Evolutionary conservation across 2,329 filamentous ascomycete genomes (phyloP), one percentile per base, ranked within the genome.

Genomic region (Verticillium zaregamsianum): DNA sequence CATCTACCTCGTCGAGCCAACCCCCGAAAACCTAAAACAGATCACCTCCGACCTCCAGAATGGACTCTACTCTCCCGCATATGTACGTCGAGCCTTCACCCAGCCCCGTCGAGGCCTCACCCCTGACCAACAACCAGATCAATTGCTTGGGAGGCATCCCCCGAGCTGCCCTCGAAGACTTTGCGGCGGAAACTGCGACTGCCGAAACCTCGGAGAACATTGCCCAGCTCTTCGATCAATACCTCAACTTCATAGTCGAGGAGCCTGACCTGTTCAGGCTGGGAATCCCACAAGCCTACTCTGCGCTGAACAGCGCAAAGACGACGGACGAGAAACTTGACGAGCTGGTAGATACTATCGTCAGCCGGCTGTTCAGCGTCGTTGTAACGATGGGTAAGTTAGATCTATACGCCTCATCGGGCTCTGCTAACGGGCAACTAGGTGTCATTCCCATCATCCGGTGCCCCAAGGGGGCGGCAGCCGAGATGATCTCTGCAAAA

Each of bases 61-160:
- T 66, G 91, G 89, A 57, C 85, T 99, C 32, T 99, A 99, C 77
- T 90, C 92, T 31, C 93, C 94, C 0, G 94, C 94, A 65, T 96
- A 98, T 73, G 58, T 59, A 55, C 4, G 58, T 52, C 20, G 9
- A 25, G 20, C 8, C 6, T 11, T 23, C 37, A 20, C 45, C 33
- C 9, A 52, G n/a, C 4, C 3, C 20, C 45, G n/a, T 25, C 5
- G 23, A 52, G 20, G 23, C 9, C 9, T 28, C 23, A 23, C 20
- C 45, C 28, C 31, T 39, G 7, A 58, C 23, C 25, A 32, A 25
- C 32, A n/a, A 5, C 17, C 40, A 59, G 58, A 87, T 99, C 77
- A 99, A 99, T 80, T 97, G 99, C 76, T 86, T 98, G 60, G 96
- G 92, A 54, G 97, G 94, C 20, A 89, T 99, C 73, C 91, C 94